phyloP scores from a whole-genome alignment of 2,329 filamentous ascomycete genomes.

The Calonectria pseudoreteaudii region DNA sequence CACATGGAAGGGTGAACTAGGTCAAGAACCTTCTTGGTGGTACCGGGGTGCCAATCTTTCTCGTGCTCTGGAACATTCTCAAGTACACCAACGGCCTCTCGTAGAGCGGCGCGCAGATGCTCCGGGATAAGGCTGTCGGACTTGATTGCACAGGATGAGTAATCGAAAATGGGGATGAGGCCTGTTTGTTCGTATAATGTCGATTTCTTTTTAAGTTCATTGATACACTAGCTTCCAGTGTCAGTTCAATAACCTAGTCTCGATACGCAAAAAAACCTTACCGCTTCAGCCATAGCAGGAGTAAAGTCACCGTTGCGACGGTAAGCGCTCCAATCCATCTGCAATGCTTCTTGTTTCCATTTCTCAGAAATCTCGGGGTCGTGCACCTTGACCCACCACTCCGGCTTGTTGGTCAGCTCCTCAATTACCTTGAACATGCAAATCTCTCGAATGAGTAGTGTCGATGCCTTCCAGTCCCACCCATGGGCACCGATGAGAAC shows the following conservation, averaged over 20 bases:
- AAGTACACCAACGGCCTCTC: conserved; percentile 23
- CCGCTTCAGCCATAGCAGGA: conserved; percentile 39
- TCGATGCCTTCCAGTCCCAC: conserved; percentile 33
- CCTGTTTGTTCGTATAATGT: conserved; percentile 50
- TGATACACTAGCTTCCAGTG: conserved; percentile 26
- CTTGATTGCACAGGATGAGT: conserved; percentile 32
- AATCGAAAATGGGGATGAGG: conserved; percentile 47
- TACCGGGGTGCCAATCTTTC: conserved; percentile 30
- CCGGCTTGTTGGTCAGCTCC: conserved; percentile 44
- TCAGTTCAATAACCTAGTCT: neutral
- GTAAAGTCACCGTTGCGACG: conserved; percentile 38
- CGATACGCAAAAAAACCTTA: neutral
- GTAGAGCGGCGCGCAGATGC: conserved; percentile 14
- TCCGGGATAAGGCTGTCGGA: conserved; percentile 32
- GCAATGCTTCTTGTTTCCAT: conserved; percentile 43
- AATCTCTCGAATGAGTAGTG: conserved; percentile 40
- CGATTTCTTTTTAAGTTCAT: conserved; percentile 61
- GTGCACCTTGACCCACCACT: conserved; percentile 45
- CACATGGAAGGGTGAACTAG: conserved; percentile 31
- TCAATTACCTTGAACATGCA: conserved; percentile 46
- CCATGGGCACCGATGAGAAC: neutral
- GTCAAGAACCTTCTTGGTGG: conserved; percentile 14
- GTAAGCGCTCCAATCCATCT: conserved; percentile 38
- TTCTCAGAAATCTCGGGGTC: conserved; percentile 34
- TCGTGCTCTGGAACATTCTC: conserved; percentile 25